Percentiles rank a stretch among this genome's conserved stretches.
Evolutionary conservation across 2,329 filamentous ascomycete genomes (phyloP).

Genomic region (Thielaviopsis euricoi): DNA sequence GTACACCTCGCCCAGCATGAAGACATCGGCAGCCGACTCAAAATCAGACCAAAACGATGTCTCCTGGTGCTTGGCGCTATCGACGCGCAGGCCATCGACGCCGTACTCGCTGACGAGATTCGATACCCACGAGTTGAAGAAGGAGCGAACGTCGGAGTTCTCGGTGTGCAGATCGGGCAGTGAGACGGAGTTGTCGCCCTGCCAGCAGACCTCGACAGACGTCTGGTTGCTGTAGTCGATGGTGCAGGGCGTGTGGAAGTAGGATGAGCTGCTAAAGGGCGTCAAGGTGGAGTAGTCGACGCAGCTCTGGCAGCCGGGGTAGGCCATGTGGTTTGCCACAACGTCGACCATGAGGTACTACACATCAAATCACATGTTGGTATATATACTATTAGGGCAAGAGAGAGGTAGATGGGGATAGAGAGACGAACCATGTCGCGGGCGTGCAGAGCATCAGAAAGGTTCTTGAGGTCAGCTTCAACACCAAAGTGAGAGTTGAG

Average conservation of each 20-base stretch:
- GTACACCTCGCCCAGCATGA: slow-evolving; percentile 49
- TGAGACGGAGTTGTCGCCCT: slow-evolving; percentile 27
- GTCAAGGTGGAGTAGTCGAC: slow-evolving; percentile 37
- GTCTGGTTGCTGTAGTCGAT: slow-evolving; percentile 31
- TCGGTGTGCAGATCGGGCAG: slow-evolving; percentile 65
- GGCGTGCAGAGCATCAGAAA: slow-evolving; percentile 31
- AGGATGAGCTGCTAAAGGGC: slow-evolving; percentile 36
- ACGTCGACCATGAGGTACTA: slow-evolving; percentile 39
- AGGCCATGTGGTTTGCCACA: slow-evolving; percentile 36
- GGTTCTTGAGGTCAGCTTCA: slow-evolving; percentile 27
- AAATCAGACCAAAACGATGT: slow-evolving; percentile 33
- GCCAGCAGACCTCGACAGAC: slow-evolving; percentile 28
- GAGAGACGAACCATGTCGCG: slow-evolving; percentile 28
- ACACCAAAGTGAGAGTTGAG: slow-evolving; percentile 35
- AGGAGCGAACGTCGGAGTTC: slow-evolving; percentile 46
- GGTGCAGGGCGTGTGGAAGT: slow-evolving; percentile 40
- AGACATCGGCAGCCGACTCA: slow-evolving; percentile 38
- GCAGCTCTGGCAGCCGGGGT: slow-evolving; percentile 23
- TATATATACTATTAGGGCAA: not conserved
- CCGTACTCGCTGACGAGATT: slow-evolving; percentile 57
- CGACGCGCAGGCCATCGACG: slow-evolving; percentile 50
- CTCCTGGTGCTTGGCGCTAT: slow-evolving; percentile 50
- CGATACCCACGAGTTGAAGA: slow-evolving; percentile 46
- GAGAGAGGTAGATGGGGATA: not conserved
- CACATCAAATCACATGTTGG: too few relatives aligned